Evolutionary conservation across 441 rosid species (phyloP), one percentile per base, ranked within the genome.

Genomic region (Adansonia grandidieri): DNA sequence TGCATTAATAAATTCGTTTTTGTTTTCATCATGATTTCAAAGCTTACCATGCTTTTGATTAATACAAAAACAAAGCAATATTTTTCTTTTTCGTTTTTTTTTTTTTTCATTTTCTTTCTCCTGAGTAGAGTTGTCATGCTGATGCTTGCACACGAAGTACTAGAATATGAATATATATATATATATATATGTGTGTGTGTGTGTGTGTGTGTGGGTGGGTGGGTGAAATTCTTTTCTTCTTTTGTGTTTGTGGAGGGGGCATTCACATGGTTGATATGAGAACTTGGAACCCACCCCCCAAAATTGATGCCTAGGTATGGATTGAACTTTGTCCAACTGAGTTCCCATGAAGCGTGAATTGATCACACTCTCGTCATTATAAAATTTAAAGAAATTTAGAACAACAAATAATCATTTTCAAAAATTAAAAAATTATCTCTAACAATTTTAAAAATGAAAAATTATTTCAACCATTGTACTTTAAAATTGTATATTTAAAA

Each of bases 91-190:
- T 15, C n/a, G 8, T 47, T 22, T 5, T 56, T 6, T 32, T 24
- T 24, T 24, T 24, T 24, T 24, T 24, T 24, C 24, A 24, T 24
- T 24, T 24, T 24, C 24, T 24, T 54, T 32, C 32, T 48, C 28
- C 15, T 63, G 32, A 28, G 15, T 10, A 3, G 15, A 67, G 75
- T 82, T 83, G 86, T 85, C 89, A 87, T 50, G 88, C 85, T 83
- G 32, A 28, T 28, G 32, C 32, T 28, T 28, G 32, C 32, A 28
- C 2, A 28, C 32, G 32, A 28, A 60, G 63, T 67, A 58, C 32
- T 28, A 28, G 32, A 28, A 28, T 28, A 28, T 28, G 74, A 71
- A 75, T 28, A 28, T 28, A 28, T 28, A 28, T 28, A 28, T 28
- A 28, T 28, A 28, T 61, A 71, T 69, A 24, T 24, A 24, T 24